phyloP scores from a whole-genome alignment of 192 early-diverging fungal species.

The Coemansia sp. region DNA sequence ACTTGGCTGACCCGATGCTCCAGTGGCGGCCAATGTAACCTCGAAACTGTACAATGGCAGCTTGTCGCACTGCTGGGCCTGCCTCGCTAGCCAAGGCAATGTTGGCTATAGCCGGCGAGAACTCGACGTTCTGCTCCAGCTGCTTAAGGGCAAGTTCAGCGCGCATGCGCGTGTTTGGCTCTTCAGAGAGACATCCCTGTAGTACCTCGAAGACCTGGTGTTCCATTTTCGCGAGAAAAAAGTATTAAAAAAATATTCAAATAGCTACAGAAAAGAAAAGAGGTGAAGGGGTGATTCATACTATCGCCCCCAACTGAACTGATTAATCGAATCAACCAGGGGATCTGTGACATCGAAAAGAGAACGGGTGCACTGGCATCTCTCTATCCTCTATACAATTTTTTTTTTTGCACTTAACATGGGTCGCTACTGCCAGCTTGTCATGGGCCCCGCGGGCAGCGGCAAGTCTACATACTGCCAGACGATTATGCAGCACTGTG shows the following conservation, averaged over 20 bases:
- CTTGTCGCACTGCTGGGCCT: slow-evolving; percentile 65
- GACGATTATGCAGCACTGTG: slow-evolving; percentile 92
- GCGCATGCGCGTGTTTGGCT: slow-evolving; percentile 60
- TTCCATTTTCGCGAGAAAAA: slow-evolving; percentile 58
- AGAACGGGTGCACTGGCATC: too few species aligned
- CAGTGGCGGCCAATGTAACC: slow-evolving; percentile 76
- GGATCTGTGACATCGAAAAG: too few species aligned
- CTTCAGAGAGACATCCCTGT: slow-evolving; percentile 66
- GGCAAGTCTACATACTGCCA: slow-evolving; percentile 97
- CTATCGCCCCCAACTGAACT: not conserved
- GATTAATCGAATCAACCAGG: not conserved
- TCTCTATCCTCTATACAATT: not conserved
- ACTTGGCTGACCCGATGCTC: slow-evolving; percentile 60
- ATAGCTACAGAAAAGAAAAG: not conserved
- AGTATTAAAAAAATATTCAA: slow-evolving; percentile 5
- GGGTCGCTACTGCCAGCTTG: slow-evolving; percentile 86
- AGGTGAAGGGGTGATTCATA: not conserved
- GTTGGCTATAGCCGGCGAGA: slow-evolving; percentile 65
- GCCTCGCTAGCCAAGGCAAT: slow-evolving; percentile 65
- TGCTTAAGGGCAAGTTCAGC: slow-evolving; percentile 72
- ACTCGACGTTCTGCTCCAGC: slow-evolving; percentile 60
- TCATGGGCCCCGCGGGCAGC: slow-evolving; percentile 95
- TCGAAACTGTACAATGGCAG: slow-evolving; percentile 69
- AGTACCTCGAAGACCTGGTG: slow-evolving; percentile 70
- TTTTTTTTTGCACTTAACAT: slow-evolving; percentile 10